phyloP scores from a whole-genome alignment of 108 stramenopile genomes.

The Thalassiosira profunda region DNA sequence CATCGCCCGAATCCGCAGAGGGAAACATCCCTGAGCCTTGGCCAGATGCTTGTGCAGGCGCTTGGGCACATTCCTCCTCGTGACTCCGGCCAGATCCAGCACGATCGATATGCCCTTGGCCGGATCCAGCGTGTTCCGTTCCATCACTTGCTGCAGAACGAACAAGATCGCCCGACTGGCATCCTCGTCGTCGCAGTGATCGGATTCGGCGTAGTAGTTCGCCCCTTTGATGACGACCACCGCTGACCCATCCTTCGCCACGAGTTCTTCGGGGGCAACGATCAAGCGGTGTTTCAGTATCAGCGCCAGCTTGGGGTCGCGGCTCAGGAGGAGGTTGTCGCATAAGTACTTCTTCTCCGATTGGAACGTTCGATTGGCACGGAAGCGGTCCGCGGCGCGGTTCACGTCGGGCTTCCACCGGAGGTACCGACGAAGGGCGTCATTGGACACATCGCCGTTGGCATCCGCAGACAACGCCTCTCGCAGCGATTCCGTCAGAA shows the following conservation, averaged over 20 bases:
- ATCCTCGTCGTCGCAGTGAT: constrained; percentile 20
- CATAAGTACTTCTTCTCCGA: constrained; percentile 17
- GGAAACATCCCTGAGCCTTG: constrained; percentile 25
- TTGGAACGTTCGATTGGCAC: constrained; percentile 5
- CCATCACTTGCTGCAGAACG: constrained; percentile 11
- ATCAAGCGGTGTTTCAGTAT: constrained; percentile 17
- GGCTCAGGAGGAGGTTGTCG: constrained; percentile 15
- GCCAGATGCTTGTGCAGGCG: constrained; percentile 10
- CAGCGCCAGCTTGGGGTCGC: constrained; percentile 10
- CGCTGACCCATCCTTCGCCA: constrained; percentile 25
- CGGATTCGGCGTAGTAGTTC: not conserved
- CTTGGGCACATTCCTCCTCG: constrained; percentile 6
- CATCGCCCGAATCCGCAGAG: constrained; percentile 18
- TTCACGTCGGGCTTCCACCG: constrained; percentile 29
- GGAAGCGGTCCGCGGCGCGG: constrained; percentile 21
- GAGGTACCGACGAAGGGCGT: constrained; percentile 8
- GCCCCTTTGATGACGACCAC: constrained; percentile 15
- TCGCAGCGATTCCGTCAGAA: constrained; percentile 9
- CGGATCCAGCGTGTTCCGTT: constrained; percentile 16
- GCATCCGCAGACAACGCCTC: constrained; percentile 22
- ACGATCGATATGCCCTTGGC: constrained; percentile 17
- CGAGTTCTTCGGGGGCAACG: constrained; percentile 15
- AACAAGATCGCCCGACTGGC: constrained; percentile 26
- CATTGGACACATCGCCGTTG: constrained; percentile 21
- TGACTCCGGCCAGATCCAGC: constrained; percentile 13